These are phyloP conservation scores for Favolaschia claudopus DNA, from an alignment of 768 basidiomycete species.

Conservation along the genomic window DNA sequence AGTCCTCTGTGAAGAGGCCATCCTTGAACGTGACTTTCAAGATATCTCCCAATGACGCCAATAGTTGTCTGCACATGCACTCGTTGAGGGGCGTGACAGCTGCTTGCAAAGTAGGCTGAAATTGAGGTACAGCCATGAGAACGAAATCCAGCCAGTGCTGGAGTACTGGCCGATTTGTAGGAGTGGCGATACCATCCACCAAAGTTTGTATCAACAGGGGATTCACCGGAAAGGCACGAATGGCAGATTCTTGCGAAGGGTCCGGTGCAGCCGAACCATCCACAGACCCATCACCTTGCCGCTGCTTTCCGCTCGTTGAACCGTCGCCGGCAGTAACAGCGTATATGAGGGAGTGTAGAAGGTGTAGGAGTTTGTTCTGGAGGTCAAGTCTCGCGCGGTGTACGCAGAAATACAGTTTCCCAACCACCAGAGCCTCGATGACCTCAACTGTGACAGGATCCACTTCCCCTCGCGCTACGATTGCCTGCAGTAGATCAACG, in stretches of 20 bases:
- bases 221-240: constrained; percentile 60
- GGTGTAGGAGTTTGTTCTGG: constrained; percentile 92
- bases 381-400: constrained; percentile 77
- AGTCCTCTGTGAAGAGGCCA: constrained; percentile 48
- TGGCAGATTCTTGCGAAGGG: constrained; percentile 35
- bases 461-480: constrained; percentile 84
- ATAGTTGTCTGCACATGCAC: constrained; percentile 78
- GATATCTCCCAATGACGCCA: constrained; percentile 61
- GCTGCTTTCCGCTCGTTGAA: constrained; percentile 35
- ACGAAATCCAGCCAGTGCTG: constrained; percentile 99
- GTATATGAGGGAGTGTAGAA: constrained; percentile 86
- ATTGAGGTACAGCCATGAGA: constrained; percentile 88
- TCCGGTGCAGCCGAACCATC: constrained; percentile 45
- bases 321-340: constrained; percentile 56
- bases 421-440: constrained; percentile 75
- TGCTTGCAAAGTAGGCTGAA: constrained; percentile 72
- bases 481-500: constrained; percentile 82
- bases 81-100: constrained; percentile 80
- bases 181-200: constrained; percentile 76
- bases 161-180: constrained; percentile 77
- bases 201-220: constrained; percentile 80
- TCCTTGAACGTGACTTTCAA: constrained; percentile 48
- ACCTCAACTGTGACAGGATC: constrained; percentile 64
- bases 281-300: constrained; percentile 37
- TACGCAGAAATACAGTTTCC: constrained; percentile 77